These are phyloP conservation scores for Cordyceps sp. DNA, from an alignment of 2,329 filamentous ascomycete species.

Conservation along the genomic window DNA sequence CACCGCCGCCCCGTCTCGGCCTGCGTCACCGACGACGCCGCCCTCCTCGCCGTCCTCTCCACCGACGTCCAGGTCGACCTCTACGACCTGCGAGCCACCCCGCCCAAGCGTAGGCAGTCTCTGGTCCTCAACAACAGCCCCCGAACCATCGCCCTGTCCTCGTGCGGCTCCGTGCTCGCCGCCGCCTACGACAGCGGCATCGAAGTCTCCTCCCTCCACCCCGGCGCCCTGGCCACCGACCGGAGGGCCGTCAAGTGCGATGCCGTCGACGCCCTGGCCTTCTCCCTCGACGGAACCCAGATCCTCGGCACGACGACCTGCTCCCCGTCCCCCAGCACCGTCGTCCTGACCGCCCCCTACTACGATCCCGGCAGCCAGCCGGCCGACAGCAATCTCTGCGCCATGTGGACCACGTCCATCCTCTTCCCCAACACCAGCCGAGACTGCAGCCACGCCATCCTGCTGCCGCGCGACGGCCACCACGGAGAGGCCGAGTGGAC, in stretches of 20 bases:
- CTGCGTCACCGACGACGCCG: slow-evolving; percentile 65
- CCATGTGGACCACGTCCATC: slow-evolving; percentile 75
- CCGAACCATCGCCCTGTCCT: slow-evolving; percentile 63
- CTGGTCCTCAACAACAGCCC: slow-evolving; percentile 66
- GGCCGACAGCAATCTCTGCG: slow-evolving; percentile 50
- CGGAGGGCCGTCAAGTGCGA: slow-evolving; percentile 65
- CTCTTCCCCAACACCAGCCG: slow-evolving; percentile 68
- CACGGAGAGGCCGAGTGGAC: slow-evolving; percentile 57
- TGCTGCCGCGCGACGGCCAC: slow-evolving; percentile 40
- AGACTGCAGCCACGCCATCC: slow-evolving; percentile 60
- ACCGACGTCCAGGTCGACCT: slow-evolving; percentile 72
- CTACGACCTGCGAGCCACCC: slow-evolving; percentile 51
- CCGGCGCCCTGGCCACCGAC: slow-evolving; percentile 46
- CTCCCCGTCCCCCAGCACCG: slow-evolving; percentile 48
- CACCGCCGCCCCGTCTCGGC: slow-evolving; percentile 57
- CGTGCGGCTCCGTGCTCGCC: slow-evolving; percentile 66
- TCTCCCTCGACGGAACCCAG: slow-evolving; percentile 64
- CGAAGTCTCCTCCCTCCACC: slow-evolving; percentile 62
- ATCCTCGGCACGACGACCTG: slow-evolving; percentile 59
- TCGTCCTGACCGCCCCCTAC: slow-evolving; percentile 65
- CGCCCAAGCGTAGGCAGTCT: slow-evolving; percentile 55
- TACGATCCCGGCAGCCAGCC: slow-evolving; percentile 55
- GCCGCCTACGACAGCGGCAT: slow-evolving; percentile 80
- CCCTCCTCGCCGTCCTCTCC: slow-evolving; percentile 61
- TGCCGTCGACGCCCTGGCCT: slow-evolving; percentile 55